Evolutionary conservation across 306 rosid species (phyloP).

Genomic region (Pterocarpus santalinus): DNA sequence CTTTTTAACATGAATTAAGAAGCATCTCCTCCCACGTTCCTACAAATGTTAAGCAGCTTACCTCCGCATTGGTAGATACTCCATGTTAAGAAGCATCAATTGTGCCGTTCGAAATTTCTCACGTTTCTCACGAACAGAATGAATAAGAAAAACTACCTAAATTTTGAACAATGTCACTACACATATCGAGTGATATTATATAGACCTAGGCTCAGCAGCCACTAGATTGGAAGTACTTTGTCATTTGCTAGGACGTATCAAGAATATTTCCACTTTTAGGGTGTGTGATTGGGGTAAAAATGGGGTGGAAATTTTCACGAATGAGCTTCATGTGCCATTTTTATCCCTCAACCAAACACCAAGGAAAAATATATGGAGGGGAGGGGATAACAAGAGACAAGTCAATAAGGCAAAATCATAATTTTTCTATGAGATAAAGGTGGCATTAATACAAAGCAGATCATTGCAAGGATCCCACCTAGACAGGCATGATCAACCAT

Average conservation of each 20-base stretch:
- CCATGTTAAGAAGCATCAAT: conserved; percentile 7
- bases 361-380: conserved; percentile 12
- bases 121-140: conserved; percentile 12
- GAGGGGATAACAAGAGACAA: conserved; percentile 22
- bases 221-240: conserved; percentile 13
- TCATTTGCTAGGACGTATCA: conserved; percentile 28
- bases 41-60: neutral
- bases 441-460: conserved; percentile 80
- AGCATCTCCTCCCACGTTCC: conserved; percentile 35
- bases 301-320: too few relatives aligned
- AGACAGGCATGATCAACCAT: conserved; percentile 65
- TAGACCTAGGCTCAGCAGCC: conserved; percentile 29
- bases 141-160: conserved; percentile 17
- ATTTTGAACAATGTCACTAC: conserved; percentile 20
- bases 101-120: conserved; percentile 30
- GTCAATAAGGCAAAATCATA: conserved; percentile 55
- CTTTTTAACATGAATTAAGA: conserved; percentile 14
- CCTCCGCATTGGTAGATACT: neutral
- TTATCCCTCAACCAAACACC: too few relatives aligned
- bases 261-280: conserved; percentile 40
- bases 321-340: too few relatives aligned
- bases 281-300: too few relatives aligned
- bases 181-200: conserved; percentile 17
- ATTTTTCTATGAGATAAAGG: conserved; percentile 68
- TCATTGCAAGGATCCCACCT: conserved; percentile 62